Evolutionary conservation across 805 yeast genomes (phyloP).

Genomic region (Kluyveromyces dobzhanskii): DNA sequence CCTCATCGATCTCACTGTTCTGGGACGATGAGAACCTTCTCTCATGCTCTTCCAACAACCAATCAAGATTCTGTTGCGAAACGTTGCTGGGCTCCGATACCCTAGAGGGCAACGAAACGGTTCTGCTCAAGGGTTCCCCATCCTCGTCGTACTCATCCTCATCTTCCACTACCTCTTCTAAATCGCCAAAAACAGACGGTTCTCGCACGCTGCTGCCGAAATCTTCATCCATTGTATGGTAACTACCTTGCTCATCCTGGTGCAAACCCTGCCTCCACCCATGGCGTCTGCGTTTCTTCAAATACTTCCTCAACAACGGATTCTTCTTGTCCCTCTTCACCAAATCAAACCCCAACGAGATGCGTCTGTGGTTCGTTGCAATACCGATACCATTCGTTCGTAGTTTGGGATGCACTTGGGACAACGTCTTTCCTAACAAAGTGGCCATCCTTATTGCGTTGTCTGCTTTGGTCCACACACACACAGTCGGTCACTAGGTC

Average conservation of each 20-base stretch:
- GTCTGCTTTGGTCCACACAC: too few relatives aligned
- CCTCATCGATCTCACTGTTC: slow-evolving; percentile 12
- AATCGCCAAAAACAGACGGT: slow-evolving; percentile 15
- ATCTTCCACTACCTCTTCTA: slow-evolving; percentile 22
- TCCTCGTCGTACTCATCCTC: slow-evolving; percentile 17
- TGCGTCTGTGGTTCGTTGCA: slow-evolving; percentile 33
- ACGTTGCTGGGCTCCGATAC: slow-evolving; percentile 28
- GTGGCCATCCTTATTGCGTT: too few relatives aligned
- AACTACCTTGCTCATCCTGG: slow-evolving; percentile 30
- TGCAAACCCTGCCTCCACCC: slow-evolving; percentile 14
- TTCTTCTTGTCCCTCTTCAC: slow-evolving; percentile 35
- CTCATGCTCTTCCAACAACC: slow-evolving; percentile 35
- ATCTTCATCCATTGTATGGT: slow-evolving; percentile 33
- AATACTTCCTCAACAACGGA: slow-evolving; percentile 30
- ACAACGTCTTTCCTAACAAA: slow-evolving; percentile 22
- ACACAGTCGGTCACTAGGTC: too few relatives aligned
- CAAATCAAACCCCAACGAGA: slow-evolving; percentile 27
- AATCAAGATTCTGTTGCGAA: slow-evolving; percentile 30
- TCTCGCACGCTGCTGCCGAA: slow-evolving; percentile 22
- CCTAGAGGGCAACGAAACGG: slow-evolving; percentile 35
- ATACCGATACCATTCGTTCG: slow-evolving; percentile 36
- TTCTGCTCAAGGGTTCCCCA: slow-evolving; percentile 33
- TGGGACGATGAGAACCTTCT: slow-evolving; percentile 29
- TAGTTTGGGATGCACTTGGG: slow-evolving; percentile 32
- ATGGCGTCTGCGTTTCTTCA: slow-evolving; percentile 11